Base-by-base conservation (phyloP, 495 filamentous ascomycete species). In the Aspergillus indologenus region DNA sequence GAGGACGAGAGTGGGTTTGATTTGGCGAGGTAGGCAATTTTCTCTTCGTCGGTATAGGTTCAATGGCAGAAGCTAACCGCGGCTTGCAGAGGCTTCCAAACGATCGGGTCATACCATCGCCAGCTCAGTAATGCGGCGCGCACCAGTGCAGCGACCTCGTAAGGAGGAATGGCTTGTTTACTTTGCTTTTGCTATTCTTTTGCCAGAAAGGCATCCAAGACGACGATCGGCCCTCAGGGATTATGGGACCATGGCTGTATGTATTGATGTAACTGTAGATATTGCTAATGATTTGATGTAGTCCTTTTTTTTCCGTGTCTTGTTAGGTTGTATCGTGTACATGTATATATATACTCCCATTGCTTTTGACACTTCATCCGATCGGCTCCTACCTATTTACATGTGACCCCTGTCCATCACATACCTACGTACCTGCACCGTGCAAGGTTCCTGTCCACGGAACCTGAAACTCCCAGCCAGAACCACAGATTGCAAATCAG, bases 71-170 rank as follows among this genome's bases (percentile, higher is more conserved):
- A n/a, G n/a, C n/a, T n/a, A n/a, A n/a, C n/a, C 65, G 15, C 40
- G 42, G 49, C 57, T 57, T 57, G 14, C 55, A 89, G 86, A 67
- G 87, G 87, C 1, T 90, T 90, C 71, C 85, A 87, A 71, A 82
- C 81, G 52, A 90, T 90, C 56, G 84, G 85, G 18, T 82, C 83
- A 1, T 90, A 83, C 65, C 87, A 90, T 68, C 76, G 77, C 44
- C 79, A 80, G 57, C 57, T 77, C 42, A 80, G 69, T 65, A 79
- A 77, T 54, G 68, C 75, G 29, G 75, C 75, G n/a, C 68, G 72
- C 17, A 70, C 73, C 4, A 71, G 61, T 47, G 65, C 67, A 0
- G 64, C 65, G 11, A 71, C 68, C 5, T 67, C 61, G 14, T 70
- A 18, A 47, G 44, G n/a, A 22, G 45, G 12, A 14, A 40, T 40